A percentile compares a stretch with the other conserved stretches of the same genome.
Conservation (phyloP, 176 grass and related monocot species). For the Cocos nucifera region DNA sequence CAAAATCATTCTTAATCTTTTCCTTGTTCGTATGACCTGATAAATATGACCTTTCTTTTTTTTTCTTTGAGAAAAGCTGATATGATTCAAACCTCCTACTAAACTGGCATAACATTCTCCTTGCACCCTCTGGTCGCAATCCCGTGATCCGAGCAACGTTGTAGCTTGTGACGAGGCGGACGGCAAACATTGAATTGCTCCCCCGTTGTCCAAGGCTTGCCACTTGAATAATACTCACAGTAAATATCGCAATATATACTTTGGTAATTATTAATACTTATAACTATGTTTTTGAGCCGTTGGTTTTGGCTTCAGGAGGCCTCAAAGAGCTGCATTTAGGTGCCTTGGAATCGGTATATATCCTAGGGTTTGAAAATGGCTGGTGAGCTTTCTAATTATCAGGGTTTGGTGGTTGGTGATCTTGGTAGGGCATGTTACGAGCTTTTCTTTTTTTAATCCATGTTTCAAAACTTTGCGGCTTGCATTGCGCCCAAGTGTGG, state of each 20-base stretch:
- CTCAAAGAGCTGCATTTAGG: conserved; percentile 22
- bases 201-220: background rate
- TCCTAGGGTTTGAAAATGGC: conserved; percentile 24
- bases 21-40: too few relatives aligned
- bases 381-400: conserved; percentile 9
- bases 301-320: conserved; percentile 57
- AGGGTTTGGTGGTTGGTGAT: conserved; percentile 20
- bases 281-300: conserved; percentile 29
- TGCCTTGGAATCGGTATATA: conserved; percentile 39
- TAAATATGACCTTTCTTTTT: too few relatives aligned
- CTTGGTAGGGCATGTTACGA: too few relatives aligned
- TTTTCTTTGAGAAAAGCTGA: too few relatives aligned
- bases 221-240: background rate
- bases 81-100: too few relatives aligned
- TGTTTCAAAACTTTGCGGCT: too few relatives aligned
- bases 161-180: background rate
- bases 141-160: background rate
- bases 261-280: background rate
- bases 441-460: too few relatives aligned
- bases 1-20: too few relatives aligned
- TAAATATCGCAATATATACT: background rate
- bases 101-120: too few relatives aligned
- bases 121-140: too few relatives aligned
- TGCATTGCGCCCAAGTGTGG: too few relatives aligned
- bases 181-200: background rate